Base-by-base conservation (phyloP, 2,329 filamentous ascomycete genomes). In the Helicocarpus griseus region DNA sequence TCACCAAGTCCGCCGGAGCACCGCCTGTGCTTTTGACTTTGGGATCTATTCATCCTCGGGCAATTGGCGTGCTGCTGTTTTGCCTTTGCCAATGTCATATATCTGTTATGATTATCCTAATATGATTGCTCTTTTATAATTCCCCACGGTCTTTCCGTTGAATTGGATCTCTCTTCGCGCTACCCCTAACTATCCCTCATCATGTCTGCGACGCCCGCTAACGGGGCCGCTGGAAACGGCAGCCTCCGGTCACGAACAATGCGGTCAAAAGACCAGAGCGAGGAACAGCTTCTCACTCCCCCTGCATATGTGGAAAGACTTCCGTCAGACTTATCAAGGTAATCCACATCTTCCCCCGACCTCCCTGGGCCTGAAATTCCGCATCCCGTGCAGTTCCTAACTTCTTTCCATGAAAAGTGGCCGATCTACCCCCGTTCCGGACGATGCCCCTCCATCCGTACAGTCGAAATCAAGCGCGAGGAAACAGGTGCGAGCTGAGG, bases 401-500 rank as follows among this genome's bases (percentile, higher is more conserved):
- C 46, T 39, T 14, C 4, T 41, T 19, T 26, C 22, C 39, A n/a
- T n/a, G n/a, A 4, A 35, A 59, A 94, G 89, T 70, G 88, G 89
- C 54, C 80, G 81, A 53, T 89, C 88, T 13, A 95, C 90, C 3
- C 89, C 90, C 40, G 71, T 95, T 45, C 83, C 91, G 50, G 79
- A 84, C 61, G 90, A 97, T 77, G 93, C 93, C 9, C 93, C 88
- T n/a, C 91, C 90, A 1, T 97, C 91, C 1, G 82, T 85, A 52
- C 86, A 91, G 60, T 89, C 86, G 35, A 85, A 95, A 55, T 94
- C 89, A 39, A 85, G 82, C 13, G 90, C 86, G 21, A 84, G 90
- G 59, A 90, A 89, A 65, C 86, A 91, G 62, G 82, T 85, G 48
- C 85, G 89, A 63, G 87, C 86, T 54, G 81, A 89, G 66, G 86